Evolutionary conservation across 192 early-diverging fungal species (phyloP), one percentile per base, ranked within the genome.

Genomic region (Backusella australiensis): DNA sequence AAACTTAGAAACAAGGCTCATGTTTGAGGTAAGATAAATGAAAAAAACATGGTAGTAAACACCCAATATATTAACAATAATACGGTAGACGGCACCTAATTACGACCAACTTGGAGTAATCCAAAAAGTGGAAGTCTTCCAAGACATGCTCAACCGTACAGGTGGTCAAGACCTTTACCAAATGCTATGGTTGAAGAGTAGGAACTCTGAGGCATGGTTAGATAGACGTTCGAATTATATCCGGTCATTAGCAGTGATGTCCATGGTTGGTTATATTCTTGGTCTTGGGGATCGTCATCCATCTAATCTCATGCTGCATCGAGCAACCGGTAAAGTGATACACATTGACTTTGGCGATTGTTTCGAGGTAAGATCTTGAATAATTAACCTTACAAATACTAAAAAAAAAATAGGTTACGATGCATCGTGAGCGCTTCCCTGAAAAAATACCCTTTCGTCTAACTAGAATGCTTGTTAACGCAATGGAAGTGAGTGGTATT

Each of bases 271-370:
- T 9, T 99, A 99, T 83, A 94, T 99, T 26, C 86, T 99, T 21
- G 97, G 97, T 32, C 82, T 99, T 36, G 97, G 97, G 4, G 97
- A 99, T 86, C 84, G 97, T 15, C 97, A 99, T 82, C 97, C 96
- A 1, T 96, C 95, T 38, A 99, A 99, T 78, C 85, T 99, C 41
- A 95, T 99, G 95, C 76, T 98, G 34, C 92, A 98, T 76, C 75
- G 91, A 19, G 87, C 87, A 26, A 93, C 94, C 12, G 96, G 96
- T 68, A 97, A 98, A 80, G 90, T 97, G 14, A 91, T 99, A 17
- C 97, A 99, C 72, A 97, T 99, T 81, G 97, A 99, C 84, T 96
- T 98, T 85, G 96, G 97, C n/a, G 95, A 98, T 76, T 98, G 96
- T 85, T 98, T 98, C 73, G 96, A 98, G 89, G 93, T 91, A 85